These are phyloP conservation scores for Neopestalotiopsis sp. DNA, from an alignment of 2,329 filamentous ascomycete genomes.

Conservation along the genomic window DNA sequence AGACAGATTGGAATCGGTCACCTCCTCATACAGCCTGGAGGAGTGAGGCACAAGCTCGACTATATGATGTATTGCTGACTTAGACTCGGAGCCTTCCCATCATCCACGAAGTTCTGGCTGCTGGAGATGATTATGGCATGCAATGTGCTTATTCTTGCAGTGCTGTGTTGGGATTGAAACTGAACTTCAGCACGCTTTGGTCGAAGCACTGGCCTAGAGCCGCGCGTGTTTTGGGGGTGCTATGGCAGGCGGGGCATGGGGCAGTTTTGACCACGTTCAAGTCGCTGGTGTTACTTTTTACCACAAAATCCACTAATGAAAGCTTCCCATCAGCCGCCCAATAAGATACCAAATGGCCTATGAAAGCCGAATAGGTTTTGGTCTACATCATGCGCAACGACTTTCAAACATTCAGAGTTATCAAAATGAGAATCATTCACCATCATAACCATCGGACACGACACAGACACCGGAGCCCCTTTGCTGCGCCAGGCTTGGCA, in stretches of 20 bases:
- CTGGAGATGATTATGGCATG: background rate
- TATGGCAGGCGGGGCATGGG: background rate
- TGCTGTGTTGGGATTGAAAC: background rate
- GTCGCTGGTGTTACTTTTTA: background rate
- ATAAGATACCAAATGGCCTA: too few relatives aligned
- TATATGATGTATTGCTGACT: background rate
- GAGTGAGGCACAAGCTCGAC: background rate
- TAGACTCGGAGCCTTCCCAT: background rate
- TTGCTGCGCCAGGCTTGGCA: background rate
- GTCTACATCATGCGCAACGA: too few relatives aligned
- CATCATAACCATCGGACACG: too few relatives aligned
- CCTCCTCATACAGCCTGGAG: background rate
- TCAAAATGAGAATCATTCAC: background rate
- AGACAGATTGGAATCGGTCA: background rate
- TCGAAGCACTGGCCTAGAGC: background rate
- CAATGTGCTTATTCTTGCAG: background rate
- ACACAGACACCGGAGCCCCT: too few relatives aligned
- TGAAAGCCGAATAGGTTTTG: too few relatives aligned
- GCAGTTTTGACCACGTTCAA: background rate
- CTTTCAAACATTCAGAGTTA: background rate
- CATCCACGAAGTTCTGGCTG: background rate
- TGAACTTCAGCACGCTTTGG: background rate
- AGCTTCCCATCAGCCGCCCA: background rate
- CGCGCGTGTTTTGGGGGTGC: background rate
- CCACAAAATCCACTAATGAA: background rate